These are phyloP conservation scores for Colletotrichum incanum DNA, from an alignment of 2,329 filamentous ascomycete genomes.

Conservation along the genomic window DNA sequence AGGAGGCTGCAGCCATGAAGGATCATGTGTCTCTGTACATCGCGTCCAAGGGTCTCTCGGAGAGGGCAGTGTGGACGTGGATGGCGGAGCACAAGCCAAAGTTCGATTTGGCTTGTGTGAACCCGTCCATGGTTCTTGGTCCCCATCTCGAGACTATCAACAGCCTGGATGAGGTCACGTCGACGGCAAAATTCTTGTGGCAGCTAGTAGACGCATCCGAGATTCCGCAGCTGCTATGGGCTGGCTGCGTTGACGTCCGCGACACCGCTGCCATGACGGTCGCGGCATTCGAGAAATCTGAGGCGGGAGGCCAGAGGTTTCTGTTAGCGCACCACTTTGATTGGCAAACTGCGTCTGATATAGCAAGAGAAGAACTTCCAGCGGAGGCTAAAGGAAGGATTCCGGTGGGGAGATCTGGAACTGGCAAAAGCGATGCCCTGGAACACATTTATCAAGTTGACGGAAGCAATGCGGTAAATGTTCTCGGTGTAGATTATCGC, in stretches of 20 bases:
- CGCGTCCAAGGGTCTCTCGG: constrained; percentile 7
- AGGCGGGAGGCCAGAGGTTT: constrained; percentile 11
- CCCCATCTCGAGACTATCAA: constrained; percentile 51
- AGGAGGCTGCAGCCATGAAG: background rate
- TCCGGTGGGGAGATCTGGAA: background rate
- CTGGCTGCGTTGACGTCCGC: constrained; percentile 53
- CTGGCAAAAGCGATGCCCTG: background rate
- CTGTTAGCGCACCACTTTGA: constrained; percentile 6
- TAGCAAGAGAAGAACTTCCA: background rate
- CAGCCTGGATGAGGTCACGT: constrained; percentile 47
- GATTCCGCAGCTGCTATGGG: constrained; percentile 44
- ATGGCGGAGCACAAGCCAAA: constrained; percentile 50
- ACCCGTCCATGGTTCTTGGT: constrained; percentile 49
- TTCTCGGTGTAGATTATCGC: constrained; percentile 52
- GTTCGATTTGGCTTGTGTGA: constrained; percentile 52
- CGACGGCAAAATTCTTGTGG: constrained; percentile 53
- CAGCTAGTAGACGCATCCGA: constrained; percentile 50
- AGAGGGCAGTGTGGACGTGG: constrained; percentile 44
- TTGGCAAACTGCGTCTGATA: constrained; percentile 5
- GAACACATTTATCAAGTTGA: constrained; percentile 40
- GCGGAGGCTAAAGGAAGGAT: background rate
- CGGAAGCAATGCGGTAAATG: constrained; percentile 48
- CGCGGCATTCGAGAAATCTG: background rate
- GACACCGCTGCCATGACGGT: constrained; percentile 48
- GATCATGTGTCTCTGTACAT: background rate